These are phyloP conservation scores for Starmerella floricola DNA, from an alignment of 805 yeast species.

Conservation along the genomic window DNA sequence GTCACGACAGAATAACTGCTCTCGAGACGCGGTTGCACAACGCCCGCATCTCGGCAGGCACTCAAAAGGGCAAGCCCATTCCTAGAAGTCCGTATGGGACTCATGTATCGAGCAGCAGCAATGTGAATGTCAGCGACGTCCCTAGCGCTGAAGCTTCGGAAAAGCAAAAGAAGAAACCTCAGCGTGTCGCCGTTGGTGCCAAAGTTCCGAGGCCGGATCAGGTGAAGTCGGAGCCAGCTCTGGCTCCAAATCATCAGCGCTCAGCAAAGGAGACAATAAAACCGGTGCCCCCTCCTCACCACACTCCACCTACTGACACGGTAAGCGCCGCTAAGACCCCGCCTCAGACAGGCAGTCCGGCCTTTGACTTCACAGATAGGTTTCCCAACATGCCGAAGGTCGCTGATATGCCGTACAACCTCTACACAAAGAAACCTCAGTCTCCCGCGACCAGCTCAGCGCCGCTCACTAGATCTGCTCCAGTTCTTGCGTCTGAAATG, in stretches of 20 bases:
- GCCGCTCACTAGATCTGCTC: neutral
- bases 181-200: constrained; percentile 23
- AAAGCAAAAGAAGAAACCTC: constrained; percentile 11
- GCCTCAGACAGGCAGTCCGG: constrained; percentile 1
- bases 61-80: constrained; percentile 3
- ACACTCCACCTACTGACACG: neutral
- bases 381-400: constrained; percentile 17
- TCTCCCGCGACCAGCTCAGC: neutral
- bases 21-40: constrained; percentile 13
- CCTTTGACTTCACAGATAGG: constrained; percentile 8
- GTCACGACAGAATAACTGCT: constrained; percentile 29
- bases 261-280: neutral
- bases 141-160: constrained; percentile 4
- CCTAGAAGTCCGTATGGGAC: constrained; percentile 25
- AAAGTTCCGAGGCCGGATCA: constrained; percentile 1
- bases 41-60: constrained; percentile 8
- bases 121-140: constrained; percentile 3
- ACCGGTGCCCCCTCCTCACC: neutral
- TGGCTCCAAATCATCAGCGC: too few species aligned
- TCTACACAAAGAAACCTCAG: constrained; percentile 18
- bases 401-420: constrained; percentile 22
- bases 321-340: neutral
- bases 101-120: constrained; percentile 7
- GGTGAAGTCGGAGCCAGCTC: neutral
- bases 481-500: constrained; percentile 3